Evolutionary conservation across 768 basidiomycete genomes (phyloP).

Genomic region (Xerocomus potaroensis): DNA sequence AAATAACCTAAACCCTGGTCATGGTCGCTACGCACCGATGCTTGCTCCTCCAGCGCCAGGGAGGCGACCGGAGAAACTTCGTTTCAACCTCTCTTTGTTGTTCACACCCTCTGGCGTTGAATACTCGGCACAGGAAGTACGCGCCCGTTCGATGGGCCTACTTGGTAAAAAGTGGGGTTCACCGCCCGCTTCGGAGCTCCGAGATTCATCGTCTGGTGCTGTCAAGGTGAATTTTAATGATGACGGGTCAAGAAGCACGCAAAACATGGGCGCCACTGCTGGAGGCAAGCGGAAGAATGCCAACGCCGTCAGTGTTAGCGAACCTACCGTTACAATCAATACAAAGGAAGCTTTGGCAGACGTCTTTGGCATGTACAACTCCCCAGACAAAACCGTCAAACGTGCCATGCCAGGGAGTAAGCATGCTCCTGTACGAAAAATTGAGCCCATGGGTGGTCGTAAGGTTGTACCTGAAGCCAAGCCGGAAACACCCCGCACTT

Average conservation of each 20-base stretch:
- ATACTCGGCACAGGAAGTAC: slow-evolving; percentile 80
- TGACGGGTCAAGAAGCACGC: slow-evolving; percentile 45
- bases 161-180: slow-evolving; percentile 83
- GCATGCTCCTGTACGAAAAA: slow-evolving; percentile 64
- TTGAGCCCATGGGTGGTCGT: slow-evolving; percentile 50
- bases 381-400: slow-evolving; percentile 70
- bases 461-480: slow-evolving; percentile 18
- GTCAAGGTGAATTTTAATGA: slow-evolving; percentile 57
- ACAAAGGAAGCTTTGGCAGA: slow-evolving; percentile 93
- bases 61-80: slow-evolving; percentile 67
- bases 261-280: slow-evolving; percentile 32
- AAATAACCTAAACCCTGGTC: slow-evolving; percentile 31
- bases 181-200: slow-evolving; percentile 43
- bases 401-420: slow-evolving; percentile 59
- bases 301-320: slow-evolving; percentile 40
- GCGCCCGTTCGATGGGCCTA: slow-evolving; percentile 77
- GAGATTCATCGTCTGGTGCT: slow-evolving; percentile 34
- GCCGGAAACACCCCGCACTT: slow-evolving; percentile 35
- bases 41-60: slow-evolving; percentile 64
- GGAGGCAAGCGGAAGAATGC: slow-evolving; percentile 43
- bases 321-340: slow-evolving; percentile 93
- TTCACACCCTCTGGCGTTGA: slow-evolving; percentile 77
- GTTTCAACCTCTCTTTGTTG: slow-evolving; percentile 63
- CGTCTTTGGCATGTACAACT: slow-evolving; percentile 96
- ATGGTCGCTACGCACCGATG: slow-evolving; percentile 64